Base-by-base conservation (phyloP, 2,329 filamentous ascomycete genomes). In the Orbilia brochopaga region DNA sequence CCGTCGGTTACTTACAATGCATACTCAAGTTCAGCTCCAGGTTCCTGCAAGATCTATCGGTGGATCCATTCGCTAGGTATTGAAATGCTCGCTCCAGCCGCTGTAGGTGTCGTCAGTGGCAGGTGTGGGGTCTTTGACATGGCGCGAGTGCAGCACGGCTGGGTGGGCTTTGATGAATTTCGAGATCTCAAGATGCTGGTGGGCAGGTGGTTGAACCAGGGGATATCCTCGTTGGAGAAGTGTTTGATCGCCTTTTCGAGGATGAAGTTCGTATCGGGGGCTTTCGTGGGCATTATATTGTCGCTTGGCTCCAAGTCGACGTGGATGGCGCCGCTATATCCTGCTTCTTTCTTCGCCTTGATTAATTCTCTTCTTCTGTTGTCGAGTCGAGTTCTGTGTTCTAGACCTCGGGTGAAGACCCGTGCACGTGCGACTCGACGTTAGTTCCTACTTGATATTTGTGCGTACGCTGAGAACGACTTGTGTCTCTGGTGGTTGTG, bases 21-120 rank as follows among this genome's bases (percentile, higher is more conserved):
- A 52, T 3, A n/a, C n/a, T n/a, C n/a, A n/a, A n/a, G n/a, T n/a
- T n/a, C 27, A 10, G 48, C 27, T 52, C 37, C 13, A n/a, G n/a
- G n/a, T n/a, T 52, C 48, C 48, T n/a, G 19, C 3, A 52, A 52
- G 13, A 52, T 52, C 48, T 52, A n/a, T 5, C 48, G 21, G 15
- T 42, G 27, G n/a, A n/a, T n/a, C n/a, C n/a, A n/a, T n/a, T n/a
- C n/a, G 32, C 48, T 15, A 52, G 48, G 48, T 52, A 52, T 23
- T 52, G n/a, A 15, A 52, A 15, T 32, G 27, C 48, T 52, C 48
- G 48, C 5, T 24, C 48, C 48, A 52, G 15, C 48, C 48, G 21
- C 21, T n/a, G 19, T 24, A 24, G 13, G 11, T 3, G 2, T 52
- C 21, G 19, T 24, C 27, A 3, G 48, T 52, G 11, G 21, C 15